Conservation (phyloP, 768 basidiomycete genomes). For the Xerocomus potaroensis region DNA sequence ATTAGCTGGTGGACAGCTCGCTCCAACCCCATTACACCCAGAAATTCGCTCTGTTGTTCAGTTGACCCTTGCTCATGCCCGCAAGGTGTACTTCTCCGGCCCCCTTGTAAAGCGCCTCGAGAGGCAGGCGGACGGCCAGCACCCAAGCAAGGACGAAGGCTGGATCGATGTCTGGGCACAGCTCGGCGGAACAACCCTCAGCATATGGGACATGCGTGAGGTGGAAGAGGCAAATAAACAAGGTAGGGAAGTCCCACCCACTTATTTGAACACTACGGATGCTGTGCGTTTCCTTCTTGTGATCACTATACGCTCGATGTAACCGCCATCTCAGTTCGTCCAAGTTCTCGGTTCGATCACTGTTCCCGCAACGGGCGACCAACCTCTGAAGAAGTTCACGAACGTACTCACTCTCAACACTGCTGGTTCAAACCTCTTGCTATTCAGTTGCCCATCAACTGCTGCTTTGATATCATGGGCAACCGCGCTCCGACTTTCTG, state of each 20-base stretch:
- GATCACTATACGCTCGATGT: neutral
- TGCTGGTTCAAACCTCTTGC: conserved; percentile 83
- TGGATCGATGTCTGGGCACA: conserved; percentile 90
- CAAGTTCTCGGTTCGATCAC: conserved; percentile 75
- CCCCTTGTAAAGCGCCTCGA: conserved; percentile 75
- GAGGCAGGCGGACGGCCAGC: conserved; percentile 71
- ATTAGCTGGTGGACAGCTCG: conserved; percentile 6
- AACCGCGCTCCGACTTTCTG: conserved; percentile 80
- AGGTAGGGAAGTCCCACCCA: conserved; percentile 79
- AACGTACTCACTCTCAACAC: conserved; percentile 92
- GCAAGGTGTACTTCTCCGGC: conserved; percentile 86
- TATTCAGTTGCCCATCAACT: conserved; percentile 81
- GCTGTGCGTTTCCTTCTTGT: conserved; percentile 51
- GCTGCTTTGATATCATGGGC: conserved; percentile 81
- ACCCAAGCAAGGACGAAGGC: conserved; percentile 65
- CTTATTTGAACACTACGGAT: conserved; percentile 85
- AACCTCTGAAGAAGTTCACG: conserved; percentile 54
- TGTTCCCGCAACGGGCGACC: conserved; percentile 46
- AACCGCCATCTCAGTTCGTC: conserved; percentile 51
- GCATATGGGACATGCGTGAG: conserved; percentile 88
- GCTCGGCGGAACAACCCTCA: conserved; percentile 82
- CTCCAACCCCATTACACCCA: conserved; percentile 57
- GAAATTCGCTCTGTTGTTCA: conserved; percentile 80
- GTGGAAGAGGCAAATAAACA: conserved; percentile 79
- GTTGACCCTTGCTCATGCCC: conserved; percentile 69